These are phyloP conservation scores for Colletotrichum phormii DNA, from an alignment of 2,329 filamentous ascomycete genomes.

Conservation along the genomic window DNA sequence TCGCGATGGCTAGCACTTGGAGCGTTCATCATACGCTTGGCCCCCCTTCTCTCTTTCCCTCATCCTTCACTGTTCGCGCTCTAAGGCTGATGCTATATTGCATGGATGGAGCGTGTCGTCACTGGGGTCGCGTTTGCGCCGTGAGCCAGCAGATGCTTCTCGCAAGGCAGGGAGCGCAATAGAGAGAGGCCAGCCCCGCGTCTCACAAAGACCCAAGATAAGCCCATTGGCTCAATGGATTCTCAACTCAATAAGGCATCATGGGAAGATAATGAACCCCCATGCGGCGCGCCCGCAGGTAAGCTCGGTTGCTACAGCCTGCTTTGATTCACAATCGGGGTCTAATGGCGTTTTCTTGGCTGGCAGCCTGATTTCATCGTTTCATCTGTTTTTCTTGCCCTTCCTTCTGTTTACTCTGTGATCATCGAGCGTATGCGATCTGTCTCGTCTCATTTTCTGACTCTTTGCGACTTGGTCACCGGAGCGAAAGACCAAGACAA, in stretches of 20 bases:
- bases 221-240: too few species aligned
- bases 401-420: not conserved
- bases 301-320: not conserved
- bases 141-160: too few species aligned
- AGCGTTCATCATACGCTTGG: not conserved
- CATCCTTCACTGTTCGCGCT: not conserved
- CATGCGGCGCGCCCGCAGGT: not conserved
- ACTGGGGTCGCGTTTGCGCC: not conserved
- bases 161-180: too few species aligned
- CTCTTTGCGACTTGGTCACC: too few species aligned
- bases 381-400: not conserved
- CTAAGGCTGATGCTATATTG: not conserved
- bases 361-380: not conserved
- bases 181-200: too few species aligned
- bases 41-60: not conserved
- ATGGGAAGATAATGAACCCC: not conserved
- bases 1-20: not conserved
- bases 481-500: too few species aligned
- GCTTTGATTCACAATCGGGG: too few species aligned
- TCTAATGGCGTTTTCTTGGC: too few species aligned
- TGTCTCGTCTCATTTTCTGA: too few species aligned
- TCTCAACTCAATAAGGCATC: not conserved
- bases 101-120: not conserved
- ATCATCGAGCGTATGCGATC: not conserved
- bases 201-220: too few species aligned